phyloP scores from a whole-genome alignment of 2,329 filamentous ascomycete genomes.

The Fusarium sp. region DNA sequence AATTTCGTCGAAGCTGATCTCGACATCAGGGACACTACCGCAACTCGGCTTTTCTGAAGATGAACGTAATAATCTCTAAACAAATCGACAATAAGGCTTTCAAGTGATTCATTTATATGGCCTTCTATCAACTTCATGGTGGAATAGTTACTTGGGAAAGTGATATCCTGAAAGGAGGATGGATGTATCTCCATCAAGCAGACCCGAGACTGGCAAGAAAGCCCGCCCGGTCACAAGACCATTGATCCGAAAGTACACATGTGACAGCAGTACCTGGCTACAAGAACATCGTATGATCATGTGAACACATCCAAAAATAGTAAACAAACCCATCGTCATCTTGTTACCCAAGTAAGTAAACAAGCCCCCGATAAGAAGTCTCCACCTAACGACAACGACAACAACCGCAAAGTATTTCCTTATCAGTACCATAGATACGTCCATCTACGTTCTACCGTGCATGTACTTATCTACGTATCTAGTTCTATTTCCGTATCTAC shows the following conservation, averaged over 20 bases:
- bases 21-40: too few relatives aligned
- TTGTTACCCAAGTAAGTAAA: neutral
- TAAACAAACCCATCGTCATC: neutral
- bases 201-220: too few relatives aligned
- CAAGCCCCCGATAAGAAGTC: neutral
- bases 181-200: too few relatives aligned
- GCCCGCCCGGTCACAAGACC: neutral
- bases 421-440: conserved; percentile 6
- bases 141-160: too few relatives aligned
- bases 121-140: too few relatives aligned
- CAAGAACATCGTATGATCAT: neutral
- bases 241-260: neutral
- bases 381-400: neutral
- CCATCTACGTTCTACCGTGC: neutral
- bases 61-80: too few relatives aligned
- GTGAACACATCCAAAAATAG: neutral
- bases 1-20: too few relatives aligned
- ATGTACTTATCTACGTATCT: neutral
- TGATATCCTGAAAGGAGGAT: too few relatives aligned
- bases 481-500: neutral
- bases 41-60: too few relatives aligned
- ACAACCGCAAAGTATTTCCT: conserved; percentile 22
- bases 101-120: too few relatives aligned
- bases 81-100: too few relatives aligned
- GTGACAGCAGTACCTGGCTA: too few relatives aligned